Evolutionary conservation across 2,329 filamentous ascomycete genomes (phyloP), one percentile per base, ranked within the genome.

Genomic region (Tetracladium maxilliforme): DNA sequence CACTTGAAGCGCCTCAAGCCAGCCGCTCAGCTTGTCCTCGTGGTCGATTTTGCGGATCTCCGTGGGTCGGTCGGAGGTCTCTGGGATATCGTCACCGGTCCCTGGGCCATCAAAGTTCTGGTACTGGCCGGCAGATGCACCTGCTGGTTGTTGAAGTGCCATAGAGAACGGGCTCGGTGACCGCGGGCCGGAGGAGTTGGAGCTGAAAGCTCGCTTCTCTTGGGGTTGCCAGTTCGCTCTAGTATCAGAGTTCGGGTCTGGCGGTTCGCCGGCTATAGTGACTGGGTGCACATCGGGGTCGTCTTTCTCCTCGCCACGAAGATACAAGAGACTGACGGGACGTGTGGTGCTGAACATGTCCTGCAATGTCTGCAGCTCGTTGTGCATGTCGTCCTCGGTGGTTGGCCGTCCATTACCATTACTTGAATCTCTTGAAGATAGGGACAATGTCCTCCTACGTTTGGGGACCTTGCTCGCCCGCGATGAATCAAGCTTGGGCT

Each of bases 381-480:
- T 67, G 40, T 84, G 77, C 14, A 87, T 48, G 41, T 90, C 82
- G 40, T 90, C 81, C 43, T 79, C 73, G 14, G 70, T 51, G 0
- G 67, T 56, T n/a, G 57, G 42, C 13, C 67, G 55, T 11, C 58
- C 61, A 10, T 61, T 62, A 4, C 61, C 63, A 4, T 72, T 78
- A 42, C 71, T 73, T 16, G 68, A 56, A 20, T 41, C 34, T 28
- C 42, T 36, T 6, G 87, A 94, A 14, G 83, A 86, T 64, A 92
- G 82, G 7, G 87, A 94, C 84, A 86, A 94, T 1, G 84, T 92
- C 30, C 87, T 64, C 51, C 92, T 92, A 52, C 93, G 84, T 49
- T 93, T 93, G 14, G 71, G 68, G 1, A 80, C 69, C 48, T 93
- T 93, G n/a, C 78, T 78, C 3, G 78, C 73, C 28, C 81, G 61